phyloP scores from a whole-genome alignment of 352 stramenopile species.

The Elongisporangium senticosum region DNA sequence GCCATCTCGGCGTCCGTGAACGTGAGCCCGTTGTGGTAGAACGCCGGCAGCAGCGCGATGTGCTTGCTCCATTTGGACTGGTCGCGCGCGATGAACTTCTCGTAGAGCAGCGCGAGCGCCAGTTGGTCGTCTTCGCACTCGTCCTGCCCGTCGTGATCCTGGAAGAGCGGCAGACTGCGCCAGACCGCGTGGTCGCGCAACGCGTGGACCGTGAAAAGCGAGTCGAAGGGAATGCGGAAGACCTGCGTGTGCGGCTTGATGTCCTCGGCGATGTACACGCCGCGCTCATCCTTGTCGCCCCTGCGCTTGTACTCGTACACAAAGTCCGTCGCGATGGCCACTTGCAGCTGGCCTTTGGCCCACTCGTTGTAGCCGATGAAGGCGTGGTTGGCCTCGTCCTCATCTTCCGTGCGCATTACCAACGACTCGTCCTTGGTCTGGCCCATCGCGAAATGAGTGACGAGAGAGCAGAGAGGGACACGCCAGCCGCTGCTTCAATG shows the following conservation, averaged over 20 bases:
- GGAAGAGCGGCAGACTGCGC: conserved; percentile 42
- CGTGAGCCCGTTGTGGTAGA: conserved; percentile 73
- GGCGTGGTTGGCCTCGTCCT: conserved; percentile 10
- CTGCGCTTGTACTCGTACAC: conserved; percentile 60
- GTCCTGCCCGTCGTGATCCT: conserved; percentile 14
- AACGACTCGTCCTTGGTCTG: not conserved
- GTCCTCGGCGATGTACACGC: conserved; percentile 79
- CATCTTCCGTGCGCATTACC: conserved; percentile 5
- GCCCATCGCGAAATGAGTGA: not conserved
- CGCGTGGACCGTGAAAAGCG: conserved; percentile 49
- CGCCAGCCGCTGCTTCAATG: conserved; percentile 1
- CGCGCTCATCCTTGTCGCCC: conserved; percentile 41
- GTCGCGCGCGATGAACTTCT: conserved; percentile 40
- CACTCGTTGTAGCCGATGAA: conserved; percentile 82
- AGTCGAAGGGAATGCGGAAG: conserved; percentile 55
- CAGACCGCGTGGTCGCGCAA: conserved; percentile 25
- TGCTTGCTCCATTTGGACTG: conserved; percentile 60
- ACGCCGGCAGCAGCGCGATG: conserved; percentile 44
- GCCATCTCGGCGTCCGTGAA: conserved; percentile 37
- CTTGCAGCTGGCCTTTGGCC: conserved; percentile 41
- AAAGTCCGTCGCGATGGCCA: conserved; percentile 69
- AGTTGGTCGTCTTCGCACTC: conserved; percentile 64
- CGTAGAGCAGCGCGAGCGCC: conserved; percentile 65
- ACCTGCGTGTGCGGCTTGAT: conserved; percentile 66
- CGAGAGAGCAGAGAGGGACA: not conserved